Evolutionary conservation across 2,329 filamentous ascomycete genomes (phyloP).

Genomic region (Colletotrichum liriopes): DNA sequence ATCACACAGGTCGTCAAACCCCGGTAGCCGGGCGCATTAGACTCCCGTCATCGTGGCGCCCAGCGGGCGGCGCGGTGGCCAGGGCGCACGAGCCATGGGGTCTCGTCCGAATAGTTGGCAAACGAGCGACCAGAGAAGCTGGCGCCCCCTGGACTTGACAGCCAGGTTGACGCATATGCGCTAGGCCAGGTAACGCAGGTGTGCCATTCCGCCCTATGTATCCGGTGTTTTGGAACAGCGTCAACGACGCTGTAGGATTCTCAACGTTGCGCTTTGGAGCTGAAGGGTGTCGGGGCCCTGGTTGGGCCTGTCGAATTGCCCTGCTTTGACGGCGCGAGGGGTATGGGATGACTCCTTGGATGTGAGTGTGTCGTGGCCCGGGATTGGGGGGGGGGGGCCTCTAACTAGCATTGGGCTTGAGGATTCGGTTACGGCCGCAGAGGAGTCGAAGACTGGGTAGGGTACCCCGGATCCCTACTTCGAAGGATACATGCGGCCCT

Average conservation of each 20-base stretch:
- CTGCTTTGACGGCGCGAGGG: slow-evolving; percentile 9
- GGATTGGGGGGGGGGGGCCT: not conserved
- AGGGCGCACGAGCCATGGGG: slow-evolving; percentile 7
- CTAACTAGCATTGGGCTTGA: not conserved
- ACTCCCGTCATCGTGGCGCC: slow-evolving; percentile 22
- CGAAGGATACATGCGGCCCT: not conserved
- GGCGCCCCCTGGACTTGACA: no score
- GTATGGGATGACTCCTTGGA: slow-evolving; percentile 20
- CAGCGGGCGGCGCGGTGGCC: slow-evolving; percentile 24
- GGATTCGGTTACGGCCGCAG: slow-evolving; percentile 27
- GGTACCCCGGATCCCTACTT: slow-evolving; percentile 18
- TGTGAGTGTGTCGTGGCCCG: not conserved
- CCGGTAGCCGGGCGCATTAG: slow-evolving; percentile 21
- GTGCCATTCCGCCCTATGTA: no score
- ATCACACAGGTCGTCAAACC: slow-evolving; percentile 8
- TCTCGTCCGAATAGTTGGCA: not conserved
- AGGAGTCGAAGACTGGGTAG: slow-evolving; percentile 2
- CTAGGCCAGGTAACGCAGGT: no score
- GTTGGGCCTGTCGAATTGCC: not conserved
- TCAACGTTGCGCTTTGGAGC: not conserved
- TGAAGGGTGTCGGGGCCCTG: slow-evolving; percentile 1
- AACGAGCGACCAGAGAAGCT: no score
- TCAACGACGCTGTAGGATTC: not conserved
- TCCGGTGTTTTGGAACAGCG: no score
- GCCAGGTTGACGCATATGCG: no score